Conservation (phyloP, 768 basidiomycete species). For the Tulasnella sp. region DNA sequence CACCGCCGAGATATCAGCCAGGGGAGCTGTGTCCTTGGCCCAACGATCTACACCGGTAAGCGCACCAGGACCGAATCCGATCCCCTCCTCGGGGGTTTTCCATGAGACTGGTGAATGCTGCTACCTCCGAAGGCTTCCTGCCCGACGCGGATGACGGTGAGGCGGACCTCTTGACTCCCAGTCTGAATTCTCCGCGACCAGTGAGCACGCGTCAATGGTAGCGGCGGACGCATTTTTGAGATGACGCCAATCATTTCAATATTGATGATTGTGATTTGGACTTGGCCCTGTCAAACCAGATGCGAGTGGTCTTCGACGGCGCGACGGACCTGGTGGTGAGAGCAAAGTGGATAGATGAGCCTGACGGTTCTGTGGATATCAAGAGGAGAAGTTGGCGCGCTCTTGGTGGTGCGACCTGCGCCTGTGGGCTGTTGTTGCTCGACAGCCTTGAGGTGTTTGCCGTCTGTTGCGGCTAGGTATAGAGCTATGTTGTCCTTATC, state of each 20-base stretch:
- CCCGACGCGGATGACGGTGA: background rate
- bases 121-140: background rate
- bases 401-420: background rate
- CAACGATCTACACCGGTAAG: conserved; percentile 4
- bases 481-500: conserved; percentile 11
- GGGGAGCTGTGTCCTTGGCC: conserved; percentile 3
- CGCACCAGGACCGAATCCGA: background rate
- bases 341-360: background rate
- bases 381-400: conserved; percentile 1
- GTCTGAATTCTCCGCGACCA: background rate
- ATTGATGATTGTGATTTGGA: conserved; percentile 10
- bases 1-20: conserved; percentile 8
- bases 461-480: background rate
- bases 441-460: background rate
- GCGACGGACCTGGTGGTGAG: conserved; percentile 9
- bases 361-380: background rate
- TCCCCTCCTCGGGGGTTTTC: background rate
- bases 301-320: background rate
- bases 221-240: background rate
- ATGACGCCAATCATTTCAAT: background rate
- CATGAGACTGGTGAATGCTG: background rate
- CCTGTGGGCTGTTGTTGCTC: background rate
- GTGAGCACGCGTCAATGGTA: background rate
- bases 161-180: background rate
- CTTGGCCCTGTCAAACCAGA: background rate